A percentile compares a stretch with the other conserved stretches of the same genome.
phyloP scores from a whole-genome alignment of 176 grass and related monocot species.

The Zoysia japonica region DNA sequence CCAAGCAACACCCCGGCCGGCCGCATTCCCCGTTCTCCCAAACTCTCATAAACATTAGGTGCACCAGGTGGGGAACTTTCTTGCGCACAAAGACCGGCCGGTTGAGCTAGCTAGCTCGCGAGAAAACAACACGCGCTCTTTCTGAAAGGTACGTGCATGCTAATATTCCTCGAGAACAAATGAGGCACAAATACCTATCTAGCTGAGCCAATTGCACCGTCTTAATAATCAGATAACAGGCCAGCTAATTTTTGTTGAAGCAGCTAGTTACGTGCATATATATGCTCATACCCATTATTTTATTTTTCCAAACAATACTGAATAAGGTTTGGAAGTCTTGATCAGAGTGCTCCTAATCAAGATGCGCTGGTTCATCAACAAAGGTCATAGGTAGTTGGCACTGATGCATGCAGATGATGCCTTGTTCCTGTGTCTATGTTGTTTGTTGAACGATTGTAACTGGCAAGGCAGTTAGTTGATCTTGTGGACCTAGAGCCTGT shows the following conservation, averaged over 20 bases:
- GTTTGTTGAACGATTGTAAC: conserved; percentile 63
- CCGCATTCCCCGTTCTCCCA: conserved; percentile 31
- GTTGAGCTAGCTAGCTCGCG: not conserved
- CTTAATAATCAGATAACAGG: conserved; percentile 1
- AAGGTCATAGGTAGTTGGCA: conserved; percentile 27
- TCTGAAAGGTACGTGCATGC: conserved; percentile 44
- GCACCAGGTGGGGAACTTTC: conserved; percentile 40
- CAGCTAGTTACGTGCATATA: not conserved
- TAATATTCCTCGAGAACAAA: conserved; percentile 15
- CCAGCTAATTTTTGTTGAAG: not conserved
- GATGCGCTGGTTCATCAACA: not conserved
- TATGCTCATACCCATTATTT: not conserved
- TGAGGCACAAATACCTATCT: conserved; percentile 4
- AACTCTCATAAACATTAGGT: conserved; percentile 49
- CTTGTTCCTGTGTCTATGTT: not conserved
- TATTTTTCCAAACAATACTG: not conserved
- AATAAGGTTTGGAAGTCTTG: not conserved
- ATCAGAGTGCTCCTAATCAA: not conserved
- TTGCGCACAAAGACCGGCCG: conserved; percentile 37
- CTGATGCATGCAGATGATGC: conserved; percentile 16
- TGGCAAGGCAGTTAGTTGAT: conserved; percentile 47
- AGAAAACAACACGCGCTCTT: conserved; percentile 47
- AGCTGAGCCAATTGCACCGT: not conserved
- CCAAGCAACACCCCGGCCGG: conserved; percentile 63
- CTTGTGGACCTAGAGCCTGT: conserved; percentile 55